Base-by-base conservation (phyloP, 768 basidiomycete species). In the Suillus sp. region DNA sequence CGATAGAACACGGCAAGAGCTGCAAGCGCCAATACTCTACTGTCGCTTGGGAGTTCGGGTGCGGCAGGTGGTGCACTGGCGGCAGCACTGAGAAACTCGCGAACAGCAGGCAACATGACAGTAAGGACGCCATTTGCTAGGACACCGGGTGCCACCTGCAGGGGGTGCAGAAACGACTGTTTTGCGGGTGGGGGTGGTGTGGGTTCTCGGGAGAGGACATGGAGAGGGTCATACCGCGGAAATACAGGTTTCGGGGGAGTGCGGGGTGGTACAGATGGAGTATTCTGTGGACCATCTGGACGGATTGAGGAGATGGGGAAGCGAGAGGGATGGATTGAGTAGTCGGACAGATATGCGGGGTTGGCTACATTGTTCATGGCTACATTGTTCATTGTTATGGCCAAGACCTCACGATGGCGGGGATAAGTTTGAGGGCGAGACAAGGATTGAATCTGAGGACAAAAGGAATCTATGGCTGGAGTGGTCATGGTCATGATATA, bases 1-100 rank as follows among this genome's bases (percentile, higher is more conserved):
- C 78, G 77, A 67, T 84, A 81, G 66, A 87, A 82, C 14, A 89
- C 83, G 11, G 81, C 80, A 64, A 90, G 82, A 2, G 88, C 88
- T 4, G 83, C 84, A 59, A 90, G 83, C 32, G 82, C 80, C 64
- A 86, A 81, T 62, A 88, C 72, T 62, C 79, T 69, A 43, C 67
- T 70, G 70, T 62, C 82, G 74, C 47, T 80, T 78, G 57, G 83
- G 69, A 40, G 77, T 62, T 38, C 74, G 3, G 60, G 83, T 76
- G 64, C 85, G 73, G 74, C 71, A 77, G 75, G 72, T 66, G 76
- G 66, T 59, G 62, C 82, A 77, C 60, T 80, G 42, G 68, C 58
- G n/a, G 74, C 79, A 45, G 75, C 74, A 4, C 73, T 70, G 67
- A 89, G 81, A 68, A 84, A 83, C 22, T 73, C 67, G 57, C 79